These are phyloP conservation scores for Esteya vermicola DNA, from an alignment of 2,329 filamentous ascomycete species.

Conservation along the genomic window DNA sequence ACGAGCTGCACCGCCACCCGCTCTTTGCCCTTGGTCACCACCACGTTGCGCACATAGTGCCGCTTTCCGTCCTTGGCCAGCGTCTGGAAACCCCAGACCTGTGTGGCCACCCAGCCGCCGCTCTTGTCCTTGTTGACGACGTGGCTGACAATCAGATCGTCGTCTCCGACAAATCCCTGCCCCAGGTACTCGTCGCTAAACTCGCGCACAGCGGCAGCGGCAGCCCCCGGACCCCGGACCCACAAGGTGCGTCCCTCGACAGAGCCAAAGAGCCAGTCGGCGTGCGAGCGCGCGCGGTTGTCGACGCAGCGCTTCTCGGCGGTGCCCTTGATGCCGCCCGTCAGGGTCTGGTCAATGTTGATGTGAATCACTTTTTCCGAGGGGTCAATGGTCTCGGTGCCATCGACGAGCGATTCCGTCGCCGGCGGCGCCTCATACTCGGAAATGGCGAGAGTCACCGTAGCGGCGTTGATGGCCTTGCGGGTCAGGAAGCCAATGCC, in stretches of 20 bases:
- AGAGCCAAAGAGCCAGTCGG: constrained; percentile 67
- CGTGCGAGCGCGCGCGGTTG: constrained; percentile 43
- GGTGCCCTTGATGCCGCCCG: constrained; percentile 55
- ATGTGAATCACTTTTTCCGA: constrained; percentile 35
- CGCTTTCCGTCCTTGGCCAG: constrained; percentile 31
- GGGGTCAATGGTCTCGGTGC: not conserved
- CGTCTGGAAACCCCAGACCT: constrained; percentile 47
- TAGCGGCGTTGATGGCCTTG: constrained; percentile 56
- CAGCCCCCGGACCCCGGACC: constrained; percentile 16
- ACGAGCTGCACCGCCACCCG: constrained; percentile 36
- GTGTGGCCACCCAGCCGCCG: constrained; percentile 38
- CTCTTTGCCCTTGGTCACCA: constrained; percentile 35
- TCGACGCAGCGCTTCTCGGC: constrained; percentile 40
- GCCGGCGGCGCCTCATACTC: constrained; percentile 33
- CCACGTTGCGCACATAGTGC: constrained; percentile 36
- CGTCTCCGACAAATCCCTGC: constrained; percentile 38
- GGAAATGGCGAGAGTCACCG: constrained; percentile 50
- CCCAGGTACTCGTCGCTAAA: constrained; percentile 32
- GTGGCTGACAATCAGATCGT: constrained; percentile 49
- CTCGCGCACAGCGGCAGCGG: constrained; percentile 37
- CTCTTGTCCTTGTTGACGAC: constrained; percentile 37
- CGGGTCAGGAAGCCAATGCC: constrained; percentile 58
- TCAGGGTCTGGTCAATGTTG: constrained; percentile 57
- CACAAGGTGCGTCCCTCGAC: constrained; percentile 47
- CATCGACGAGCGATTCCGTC: too few relatives aligned